Evolutionary conservation across 1,284 basidiomycete species (phyloP).

Genomic region (Naganishia sp.): DNA sequence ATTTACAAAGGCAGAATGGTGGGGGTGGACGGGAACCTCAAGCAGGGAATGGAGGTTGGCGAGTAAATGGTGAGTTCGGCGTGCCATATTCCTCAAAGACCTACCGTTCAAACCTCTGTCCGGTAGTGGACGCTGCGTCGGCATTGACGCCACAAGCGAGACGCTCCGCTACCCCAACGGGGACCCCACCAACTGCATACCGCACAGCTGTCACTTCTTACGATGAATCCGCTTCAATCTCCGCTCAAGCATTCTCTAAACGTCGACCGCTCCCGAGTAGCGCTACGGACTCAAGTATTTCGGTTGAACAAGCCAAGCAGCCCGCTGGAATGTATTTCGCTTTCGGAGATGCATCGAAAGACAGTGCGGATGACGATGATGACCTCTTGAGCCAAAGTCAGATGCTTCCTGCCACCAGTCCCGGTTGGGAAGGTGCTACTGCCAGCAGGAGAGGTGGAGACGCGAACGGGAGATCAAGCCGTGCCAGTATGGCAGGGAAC

Average conservation of each 20-base stretch:
- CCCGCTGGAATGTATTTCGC: slow-evolving; percentile 21
- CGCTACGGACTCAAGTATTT: slow-evolving; percentile 10
- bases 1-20: slow-evolving; percentile 27
- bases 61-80: slow-evolving; percentile 30
- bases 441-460: slow-evolving; percentile 5
- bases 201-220: slow-evolving; percentile 19
- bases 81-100: slow-evolving; percentile 31
- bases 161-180: slow-evolving; percentile 13
- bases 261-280: slow-evolving; percentile 20
- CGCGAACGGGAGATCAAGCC: slow-evolving; percentile 22
- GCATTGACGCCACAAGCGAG: slow-evolving; percentile 27
- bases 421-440: slow-evolving; percentile 22
- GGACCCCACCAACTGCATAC: slow-evolving; percentile 9
- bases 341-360: slow-evolving; percentile 27
- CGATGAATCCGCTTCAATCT: slow-evolving; percentile 24
- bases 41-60: slow-evolving; percentile 26
- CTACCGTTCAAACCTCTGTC: slow-evolving; percentile 36
- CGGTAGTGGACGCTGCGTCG: slow-evolving; percentile 35
- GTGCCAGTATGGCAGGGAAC: slow-evolving; percentile 12
- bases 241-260: slow-evolving; percentile 35
- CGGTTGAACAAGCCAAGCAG: slow-evolving; percentile 11
- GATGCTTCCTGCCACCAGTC: slow-evolving; percentile 19
- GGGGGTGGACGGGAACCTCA: background rate
- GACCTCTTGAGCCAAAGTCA: slow-evolving; percentile 28
- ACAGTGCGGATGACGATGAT: slow-evolving; percentile 20